Conservation (phyloP, 1,284 basidiomycete genomes). For the Mycena sp. region DNA sequence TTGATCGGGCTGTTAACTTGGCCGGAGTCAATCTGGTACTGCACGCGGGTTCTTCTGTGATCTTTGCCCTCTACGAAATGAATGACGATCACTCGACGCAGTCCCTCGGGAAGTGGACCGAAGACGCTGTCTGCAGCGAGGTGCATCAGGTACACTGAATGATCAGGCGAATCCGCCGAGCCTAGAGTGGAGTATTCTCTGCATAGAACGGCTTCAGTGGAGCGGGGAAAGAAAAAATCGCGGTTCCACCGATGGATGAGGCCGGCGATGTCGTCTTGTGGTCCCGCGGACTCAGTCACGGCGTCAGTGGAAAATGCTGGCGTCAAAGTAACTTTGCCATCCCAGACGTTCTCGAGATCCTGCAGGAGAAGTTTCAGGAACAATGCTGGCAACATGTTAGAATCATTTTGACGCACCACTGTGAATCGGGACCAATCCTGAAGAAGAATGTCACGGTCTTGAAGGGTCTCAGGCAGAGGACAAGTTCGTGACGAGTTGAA, state of each 20-base stretch:
- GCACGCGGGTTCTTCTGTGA: no score
- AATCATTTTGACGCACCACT: no score
- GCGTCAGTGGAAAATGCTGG: neutral
- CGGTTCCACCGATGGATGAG: conserved; percentile 17
- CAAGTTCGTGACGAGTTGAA: neutral
- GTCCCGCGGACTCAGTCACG: neutral
- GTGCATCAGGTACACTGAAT: conserved; percentile 10
- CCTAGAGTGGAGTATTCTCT: neutral
- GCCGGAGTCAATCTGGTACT: no score
- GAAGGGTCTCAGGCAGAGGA: neutral
- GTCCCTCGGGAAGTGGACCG: neutral
- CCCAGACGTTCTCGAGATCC: conserved; percentile 7
- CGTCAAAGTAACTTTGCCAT: neutral
- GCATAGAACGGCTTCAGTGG: conserved; percentile 13
- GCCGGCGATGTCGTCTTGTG: conserved; percentile 2
- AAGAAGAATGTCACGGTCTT: neutral
- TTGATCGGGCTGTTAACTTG: no score
- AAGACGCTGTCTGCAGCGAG: neutral
- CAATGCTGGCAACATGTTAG: no score
- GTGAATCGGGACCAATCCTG: conserved; percentile 10
- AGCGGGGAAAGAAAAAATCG: conserved; percentile 12
- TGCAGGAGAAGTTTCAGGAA: neutral
- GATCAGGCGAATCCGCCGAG: neutral
- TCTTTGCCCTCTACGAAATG: neutral
- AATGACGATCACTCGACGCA: neutral